phyloP scores from a whole-genome alignment of 2,329 filamentous ascomycete species.

The Boeremia lycopersici region DNA sequence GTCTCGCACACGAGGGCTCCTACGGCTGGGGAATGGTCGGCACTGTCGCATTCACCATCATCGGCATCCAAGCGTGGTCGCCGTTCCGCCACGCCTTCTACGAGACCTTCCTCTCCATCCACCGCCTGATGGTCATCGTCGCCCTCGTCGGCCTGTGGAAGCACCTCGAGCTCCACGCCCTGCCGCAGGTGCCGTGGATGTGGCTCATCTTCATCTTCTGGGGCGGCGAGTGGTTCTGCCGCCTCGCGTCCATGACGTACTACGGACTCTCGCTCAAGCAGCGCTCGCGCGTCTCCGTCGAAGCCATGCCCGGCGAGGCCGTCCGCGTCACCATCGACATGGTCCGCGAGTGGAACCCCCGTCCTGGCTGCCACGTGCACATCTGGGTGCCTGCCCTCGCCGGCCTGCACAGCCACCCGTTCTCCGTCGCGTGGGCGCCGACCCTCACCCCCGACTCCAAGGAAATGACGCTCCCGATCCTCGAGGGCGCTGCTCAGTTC shows the following conservation, averaged over 20 bases:
- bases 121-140: conserved; percentile 76
- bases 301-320: conserved; percentile 65
- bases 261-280: conserved; percentile 60
- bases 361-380: conserved; percentile 65
- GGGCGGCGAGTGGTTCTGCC: conserved; percentile 66
- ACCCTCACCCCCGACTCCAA: conserved; percentile 39
- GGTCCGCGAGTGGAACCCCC: conserved; percentile 58
- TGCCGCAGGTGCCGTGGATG: conserved; percentile 76
- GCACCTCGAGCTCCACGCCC: conserved; percentile 71
- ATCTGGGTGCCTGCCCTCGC: conserved; percentile 61
- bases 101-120: conserved; percentile 89
- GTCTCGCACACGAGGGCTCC: conserved; percentile 65
- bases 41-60: conserved; percentile 63
- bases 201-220: conserved; percentile 77
- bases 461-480: conserved; percentile 42
- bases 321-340: conserved; percentile 66
- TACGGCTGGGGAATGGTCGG: conserved; percentile 69
- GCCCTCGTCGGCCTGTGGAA: conserved; percentile 75
- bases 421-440: conserved; percentile 57
- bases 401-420: conserved; percentile 54
- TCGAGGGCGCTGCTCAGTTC: conserved; percentile 36
- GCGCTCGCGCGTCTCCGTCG: conserved; percentile 59
- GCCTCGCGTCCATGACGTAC: conserved; percentile 57
- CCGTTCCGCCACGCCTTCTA: conserved; percentile 93
- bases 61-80: conserved; percentile 74